These are phyloP conservation scores for Fusarium praegraminearum DNA, from an alignment of 2,329 filamentous ascomycete species.

Conservation along the genomic window DNA sequence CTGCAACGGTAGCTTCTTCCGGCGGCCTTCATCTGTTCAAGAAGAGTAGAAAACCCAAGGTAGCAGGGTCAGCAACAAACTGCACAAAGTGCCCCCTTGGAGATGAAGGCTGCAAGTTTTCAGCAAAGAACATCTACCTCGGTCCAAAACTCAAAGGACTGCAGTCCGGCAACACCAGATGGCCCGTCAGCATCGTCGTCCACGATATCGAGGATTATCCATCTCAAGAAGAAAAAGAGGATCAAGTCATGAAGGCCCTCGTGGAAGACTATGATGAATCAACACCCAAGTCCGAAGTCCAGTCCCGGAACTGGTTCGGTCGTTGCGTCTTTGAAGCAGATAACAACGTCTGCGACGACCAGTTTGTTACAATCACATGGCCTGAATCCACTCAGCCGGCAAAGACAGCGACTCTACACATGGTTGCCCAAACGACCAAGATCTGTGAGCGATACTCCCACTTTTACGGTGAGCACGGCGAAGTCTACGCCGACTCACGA, in stretches of 20 bases:
- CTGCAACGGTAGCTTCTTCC: conserved; percentile 78
- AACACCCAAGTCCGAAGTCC: conserved; percentile 61
- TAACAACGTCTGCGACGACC: conserved; percentile 94
- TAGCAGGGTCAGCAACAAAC: conserved; percentile 83
- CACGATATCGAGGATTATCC: conserved; percentile 89
- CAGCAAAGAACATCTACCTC: conserved; percentile 84
- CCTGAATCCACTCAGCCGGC: conserved; percentile 75
- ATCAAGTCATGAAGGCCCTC: conserved; percentile 59
- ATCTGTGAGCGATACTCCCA: conserved; percentile 88
- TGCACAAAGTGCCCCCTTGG: conserved; percentile 79
- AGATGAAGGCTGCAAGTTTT: conserved; percentile 83
- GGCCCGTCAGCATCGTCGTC: conserved; percentile 91
- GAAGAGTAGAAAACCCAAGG: conserved; percentile 77
- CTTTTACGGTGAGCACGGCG: conserved; percentile 87
- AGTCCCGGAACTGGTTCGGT: conserved; percentile 80
- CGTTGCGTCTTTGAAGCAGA: conserved; percentile 95
- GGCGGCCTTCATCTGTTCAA: conserved; percentile 85
- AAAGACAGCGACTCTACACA: conserved; percentile 92
- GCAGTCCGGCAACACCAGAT: conserved; percentile 73
- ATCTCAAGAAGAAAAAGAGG: conserved; percentile 54
- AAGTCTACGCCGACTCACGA: conserved; percentile 85
- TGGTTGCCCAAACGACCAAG: conserved; percentile 90
- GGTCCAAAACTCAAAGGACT: conserved; percentile 72
- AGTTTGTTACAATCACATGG: conserved; percentile 89
- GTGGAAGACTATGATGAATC: conserved; percentile 65